phyloP scores from a whole-genome alignment of 192 early-diverging fungal genomes.

The Funneliformis mosseae region DNA sequence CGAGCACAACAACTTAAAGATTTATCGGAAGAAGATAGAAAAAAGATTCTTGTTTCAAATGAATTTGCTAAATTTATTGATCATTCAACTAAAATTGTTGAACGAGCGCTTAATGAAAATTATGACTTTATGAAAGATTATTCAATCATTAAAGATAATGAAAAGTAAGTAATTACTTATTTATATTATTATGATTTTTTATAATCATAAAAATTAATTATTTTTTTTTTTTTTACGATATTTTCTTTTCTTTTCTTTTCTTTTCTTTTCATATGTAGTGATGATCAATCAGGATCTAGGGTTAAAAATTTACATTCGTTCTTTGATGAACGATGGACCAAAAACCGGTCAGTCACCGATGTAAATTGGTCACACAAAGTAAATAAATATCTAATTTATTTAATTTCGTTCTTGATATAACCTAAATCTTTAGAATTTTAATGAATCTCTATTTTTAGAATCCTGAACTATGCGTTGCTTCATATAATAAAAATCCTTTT shows the following conservation, averaged over 20 bases:
- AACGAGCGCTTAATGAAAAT: conserved; percentile 82
- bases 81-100: conserved; percentile 81
- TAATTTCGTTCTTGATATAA: background rate
- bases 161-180: conserved; percentile 43
- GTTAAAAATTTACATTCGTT: conserved; percentile 74
- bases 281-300: conserved; percentile 64
- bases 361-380: conserved; percentile 89
- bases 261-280: conserved; percentile 41
- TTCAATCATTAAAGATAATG: conserved; percentile 62
- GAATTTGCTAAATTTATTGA: conserved; percentile 90
- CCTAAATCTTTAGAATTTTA: background rate
- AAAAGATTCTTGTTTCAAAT: conserved; percentile 70
- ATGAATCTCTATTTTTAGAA: conserved; percentile 50
- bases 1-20: conserved; percentile 52
- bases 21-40: conserved; percentile 84
- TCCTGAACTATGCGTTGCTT: conserved; percentile 84
- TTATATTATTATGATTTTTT: background rate
- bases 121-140: conserved; percentile 97
- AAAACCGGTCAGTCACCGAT: conserved; percentile 90
- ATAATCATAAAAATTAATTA: background rate
- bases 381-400: conserved; percentile 19
- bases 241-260: conserved; percentile 27
- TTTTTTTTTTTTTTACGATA: background rate
- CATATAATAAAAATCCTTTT: conserved; percentile 90
- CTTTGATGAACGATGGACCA: conserved; percentile 81